phyloP scores from a whole-genome alignment of 306 rosid species.

The Gastrolobium bilobum region DNA sequence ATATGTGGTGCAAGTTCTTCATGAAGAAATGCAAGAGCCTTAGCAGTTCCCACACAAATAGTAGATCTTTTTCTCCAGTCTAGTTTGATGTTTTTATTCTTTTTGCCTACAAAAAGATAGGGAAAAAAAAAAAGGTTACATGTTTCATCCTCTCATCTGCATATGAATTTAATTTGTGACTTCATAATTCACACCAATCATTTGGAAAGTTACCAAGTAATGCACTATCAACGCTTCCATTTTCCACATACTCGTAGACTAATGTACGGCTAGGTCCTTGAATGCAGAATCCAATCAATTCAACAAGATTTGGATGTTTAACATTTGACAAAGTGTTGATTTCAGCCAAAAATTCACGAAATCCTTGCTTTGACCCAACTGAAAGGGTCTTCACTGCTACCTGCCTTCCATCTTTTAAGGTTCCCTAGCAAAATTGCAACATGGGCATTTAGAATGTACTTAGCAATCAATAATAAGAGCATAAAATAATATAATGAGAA shows the following conservation, averaged over 20 bases:
- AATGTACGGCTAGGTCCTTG: constrained; percentile 75
- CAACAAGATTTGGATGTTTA: constrained; percentile 88
- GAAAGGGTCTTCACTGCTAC: constrained; percentile 96
- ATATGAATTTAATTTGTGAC: constrained; percentile 14
- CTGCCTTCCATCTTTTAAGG: constrained; percentile 64
- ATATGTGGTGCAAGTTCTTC: constrained; percentile 88
- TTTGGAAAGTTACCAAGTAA: constrained; percentile 68
- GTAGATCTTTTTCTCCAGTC: constrained; percentile 87
- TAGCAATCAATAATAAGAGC: constrained; percentile 7
- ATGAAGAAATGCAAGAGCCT: constrained; percentile 87
- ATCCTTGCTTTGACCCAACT: constrained; percentile 89
- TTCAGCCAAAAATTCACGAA: constrained; percentile 83
- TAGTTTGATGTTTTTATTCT: constrained; percentile 50
- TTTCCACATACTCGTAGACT: constrained; percentile 88
- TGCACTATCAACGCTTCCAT: constrained; percentile 78
- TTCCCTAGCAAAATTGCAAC: constrained; percentile 71
- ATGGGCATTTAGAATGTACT: constrained; percentile 19
- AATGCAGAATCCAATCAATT: constrained; percentile 86
- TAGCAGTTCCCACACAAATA: constrained; percentile 82
- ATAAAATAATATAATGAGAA: constrained; percentile 9
- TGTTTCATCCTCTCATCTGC: neutral
- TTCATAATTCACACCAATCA: constrained; percentile 32
- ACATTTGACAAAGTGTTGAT: constrained; percentile 81
- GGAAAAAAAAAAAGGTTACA: constrained; percentile 25
- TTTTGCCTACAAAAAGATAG: constrained; percentile 59